Percentiles rank a stretch among this genome's conserved stretches.
Evolutionary conservation across 441 rosid species (phyloP).

Genomic region (California macrophylla): DNA sequence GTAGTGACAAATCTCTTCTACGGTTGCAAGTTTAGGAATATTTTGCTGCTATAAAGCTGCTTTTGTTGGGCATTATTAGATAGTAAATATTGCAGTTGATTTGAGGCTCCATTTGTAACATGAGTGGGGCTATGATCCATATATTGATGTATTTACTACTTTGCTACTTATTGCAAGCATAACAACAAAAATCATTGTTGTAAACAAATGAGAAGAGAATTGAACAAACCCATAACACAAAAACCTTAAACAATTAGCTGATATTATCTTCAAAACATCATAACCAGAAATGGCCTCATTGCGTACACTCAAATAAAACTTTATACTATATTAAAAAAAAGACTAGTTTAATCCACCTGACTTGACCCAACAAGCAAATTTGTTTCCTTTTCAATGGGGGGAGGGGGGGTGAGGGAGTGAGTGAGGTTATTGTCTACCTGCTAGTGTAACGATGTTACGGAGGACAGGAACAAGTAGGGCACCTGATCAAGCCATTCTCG

Average conservation of each 20-base stretch:
- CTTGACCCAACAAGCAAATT: neutral
- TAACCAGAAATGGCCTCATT: neutral
- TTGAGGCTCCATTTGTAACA: neutral
- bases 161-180: neutral
- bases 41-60: neutral
- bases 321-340: neutral
- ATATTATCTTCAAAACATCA: neutral
- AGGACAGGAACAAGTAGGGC: slow-evolving; percentile 47
- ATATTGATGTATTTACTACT: neutral
- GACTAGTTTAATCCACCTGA: too few species aligned
- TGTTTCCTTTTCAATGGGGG: neutral
- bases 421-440: too few species aligned
- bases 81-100: neutral
- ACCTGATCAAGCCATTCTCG: slow-evolving; percentile 55
- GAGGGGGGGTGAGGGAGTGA: too few species aligned
- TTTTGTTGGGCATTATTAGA: too few species aligned
- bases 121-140: neutral
- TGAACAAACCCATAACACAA: neutral
- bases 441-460: too few species aligned
- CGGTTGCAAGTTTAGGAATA: neutral
- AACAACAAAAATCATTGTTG: neutral
- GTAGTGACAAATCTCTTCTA: neutral
- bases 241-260: neutral
- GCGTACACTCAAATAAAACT: neutral
- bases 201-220: neutral